Evolutionary conservation across 2,329 filamentous ascomycete species (phyloP), one percentile per base, ranked within the genome.

Genomic region (Pseudogymnoascus sp.): DNA sequence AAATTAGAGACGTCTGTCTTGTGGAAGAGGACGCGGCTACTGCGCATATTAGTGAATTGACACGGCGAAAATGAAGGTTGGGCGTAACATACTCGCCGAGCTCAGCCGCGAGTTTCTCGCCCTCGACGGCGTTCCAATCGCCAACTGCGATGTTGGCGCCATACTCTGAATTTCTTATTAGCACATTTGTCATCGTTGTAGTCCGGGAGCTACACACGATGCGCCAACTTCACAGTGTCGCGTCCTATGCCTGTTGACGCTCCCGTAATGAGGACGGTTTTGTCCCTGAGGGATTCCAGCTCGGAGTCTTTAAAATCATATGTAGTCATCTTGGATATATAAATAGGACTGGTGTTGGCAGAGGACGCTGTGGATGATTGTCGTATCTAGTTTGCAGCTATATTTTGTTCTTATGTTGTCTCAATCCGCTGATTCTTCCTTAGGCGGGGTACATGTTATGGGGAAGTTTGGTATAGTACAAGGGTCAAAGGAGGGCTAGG

Each of bases 1-100:
- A 65, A 68, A 45, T 65, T 63, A 1, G 68, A 67, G 33, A 72
- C 67, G 35, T 72, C 70, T 14, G 68, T 69, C 62, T 66, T 65
- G 14, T 70, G 61, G 58, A 68, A 67, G 6, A 62, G 4, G 65
- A 70, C 29, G 61, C 61, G 71, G 66, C 31, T 33, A 11, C 8
- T 33, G 31, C 8, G 31, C 8, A 33, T 33, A 10, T 33, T 33
- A 33, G 10, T 33, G 31, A 33, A 33, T 33, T 11, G 31, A 33
- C 8, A 11, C 31, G 62, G 64, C 68, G 21, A 69, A 66, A 59
- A 8, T 38, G 12, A 6, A 43, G 16, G 29, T 41, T 33, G 14
- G 31, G 31, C 8, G 31, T 33, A 33, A 10, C 31, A 3, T 33
- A 33, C 31, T 65, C 65, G 26, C 38, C 35, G 14, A 66, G 31